A percentile compares a stretch with the other conserved stretches of the same genome.
Conservation (phyloP, 1,284 basidiomycete species). For the Ustilago sp. region DNA sequence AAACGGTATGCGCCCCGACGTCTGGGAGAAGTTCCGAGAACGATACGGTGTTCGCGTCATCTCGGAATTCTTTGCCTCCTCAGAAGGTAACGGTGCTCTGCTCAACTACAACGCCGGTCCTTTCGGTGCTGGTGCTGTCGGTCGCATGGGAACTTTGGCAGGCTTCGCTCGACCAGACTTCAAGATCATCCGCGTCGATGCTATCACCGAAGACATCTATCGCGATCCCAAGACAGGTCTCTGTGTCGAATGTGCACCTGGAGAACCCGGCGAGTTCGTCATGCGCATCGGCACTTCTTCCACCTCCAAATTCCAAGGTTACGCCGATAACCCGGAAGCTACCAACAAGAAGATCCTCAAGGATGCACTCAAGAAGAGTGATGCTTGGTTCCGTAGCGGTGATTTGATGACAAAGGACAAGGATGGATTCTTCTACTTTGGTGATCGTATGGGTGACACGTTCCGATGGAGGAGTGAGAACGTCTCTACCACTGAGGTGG, state of each 20-base stretch:
- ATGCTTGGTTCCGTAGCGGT: slow-evolving; percentile 68
- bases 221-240: slow-evolving; percentile 63
- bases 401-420: slow-evolving; percentile 64
- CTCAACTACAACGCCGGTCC: slow-evolving; percentile 68
- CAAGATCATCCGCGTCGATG: slow-evolving; percentile 66
- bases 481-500: slow-evolving; percentile 67
- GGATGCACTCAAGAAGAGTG: slow-evolving; percentile 68
- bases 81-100: slow-evolving; percentile 67
- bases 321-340: slow-evolving; percentile 64
- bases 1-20: slow-evolving; percentile 69
- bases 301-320: slow-evolving; percentile 61
- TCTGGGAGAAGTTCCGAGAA: slow-evolving; percentile 70
- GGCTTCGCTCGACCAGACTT: slow-evolving; percentile 57
- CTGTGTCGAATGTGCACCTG: slow-evolving; percentile 61
- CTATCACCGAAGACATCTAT: slow-evolving; percentile 69
- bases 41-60: slow-evolving; percentile 65
- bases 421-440: slow-evolving; percentile 69
- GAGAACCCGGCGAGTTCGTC: slow-evolving; percentile 68
- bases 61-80: slow-evolving; percentile 69
- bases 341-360: slow-evolving; percentile 69
- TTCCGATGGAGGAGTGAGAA: slow-evolving; percentile 69
- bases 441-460: slow-evolving; percentile 67
- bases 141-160: slow-evolving; percentile 60
- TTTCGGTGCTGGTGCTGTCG: slow-evolving; percentile 69
- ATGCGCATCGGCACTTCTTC: slow-evolving; percentile 56